phyloP scores from a whole-genome alignment of 768 basidiomycete genomes.

The Lactarius pseudohatsudake region DNA sequence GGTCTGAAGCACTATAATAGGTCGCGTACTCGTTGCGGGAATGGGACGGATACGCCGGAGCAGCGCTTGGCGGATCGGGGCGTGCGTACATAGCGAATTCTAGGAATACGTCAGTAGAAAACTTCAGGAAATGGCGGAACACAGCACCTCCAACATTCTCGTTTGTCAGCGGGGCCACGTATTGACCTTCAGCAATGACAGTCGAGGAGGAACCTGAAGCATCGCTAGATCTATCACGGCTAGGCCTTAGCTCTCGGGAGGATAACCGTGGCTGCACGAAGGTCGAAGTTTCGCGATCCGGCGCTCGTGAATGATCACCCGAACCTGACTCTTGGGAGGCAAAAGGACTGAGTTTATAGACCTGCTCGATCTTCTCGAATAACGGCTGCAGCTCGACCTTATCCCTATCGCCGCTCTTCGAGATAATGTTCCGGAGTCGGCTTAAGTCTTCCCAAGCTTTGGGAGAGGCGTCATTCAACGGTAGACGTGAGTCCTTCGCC shows the following conservation, averaged over 20 bases:
- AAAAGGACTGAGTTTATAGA: neutral
- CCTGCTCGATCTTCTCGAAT: conserved; percentile 1
- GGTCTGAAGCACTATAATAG: too few species aligned
- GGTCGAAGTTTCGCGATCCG: neutral
- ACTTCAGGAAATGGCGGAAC: too few species aligned
- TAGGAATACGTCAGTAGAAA: too few species aligned
- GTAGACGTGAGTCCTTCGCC: neutral
- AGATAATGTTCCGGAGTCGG: neutral
- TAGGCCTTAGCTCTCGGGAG: neutral
- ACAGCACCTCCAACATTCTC: neutral
- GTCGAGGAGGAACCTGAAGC: neutral
- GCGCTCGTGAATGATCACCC: neutral
- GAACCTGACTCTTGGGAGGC: neutral
- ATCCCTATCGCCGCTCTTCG: too few species aligned
- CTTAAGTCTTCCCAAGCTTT: neutral
- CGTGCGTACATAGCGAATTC: too few species aligned
- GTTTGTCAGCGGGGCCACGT: neutral
- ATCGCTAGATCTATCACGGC: neutral
- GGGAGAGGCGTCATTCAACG: neutral
- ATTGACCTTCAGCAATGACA: neutral
- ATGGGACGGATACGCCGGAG: too few species aligned
- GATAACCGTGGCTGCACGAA: neutral
- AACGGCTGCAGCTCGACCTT: neutral
- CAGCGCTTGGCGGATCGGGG: too few species aligned
- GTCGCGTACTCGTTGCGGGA: too few species aligned